phyloP scores from a whole-genome alignment of 768 basidiomycete species.

The Hygrocybe punicea region DNA sequence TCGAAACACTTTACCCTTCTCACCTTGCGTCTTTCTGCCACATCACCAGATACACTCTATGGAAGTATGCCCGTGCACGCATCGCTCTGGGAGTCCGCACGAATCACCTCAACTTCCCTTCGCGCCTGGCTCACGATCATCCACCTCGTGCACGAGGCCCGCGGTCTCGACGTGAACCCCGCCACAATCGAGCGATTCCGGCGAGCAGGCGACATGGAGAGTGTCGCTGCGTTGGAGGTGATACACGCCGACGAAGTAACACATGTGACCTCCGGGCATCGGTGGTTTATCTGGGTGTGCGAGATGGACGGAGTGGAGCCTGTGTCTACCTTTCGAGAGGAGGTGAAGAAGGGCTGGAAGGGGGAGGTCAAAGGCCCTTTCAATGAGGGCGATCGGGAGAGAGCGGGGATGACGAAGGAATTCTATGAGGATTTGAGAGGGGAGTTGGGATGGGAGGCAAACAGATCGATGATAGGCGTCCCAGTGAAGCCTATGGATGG shows the following conservation, averaged over 20 bases:
- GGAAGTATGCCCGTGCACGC: slow-evolving; percentile 74
- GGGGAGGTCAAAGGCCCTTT: slow-evolving; percentile 82
- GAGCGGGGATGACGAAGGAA: slow-evolving; percentile 65
- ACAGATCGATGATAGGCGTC: no score
- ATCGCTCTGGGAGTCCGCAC: slow-evolving; percentile 75
- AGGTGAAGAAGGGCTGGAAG: slow-evolving; percentile 65
- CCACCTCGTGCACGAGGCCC: slow-evolving; percentile 80
- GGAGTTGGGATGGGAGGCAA: no score
- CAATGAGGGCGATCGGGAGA: slow-evolving; percentile 67
- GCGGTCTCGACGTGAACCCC: slow-evolving; percentile 83
- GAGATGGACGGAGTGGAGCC: slow-evolving; percentile 49
- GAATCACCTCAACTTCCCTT: slow-evolving; percentile 61
- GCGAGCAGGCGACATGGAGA: slow-evolving; percentile 62
- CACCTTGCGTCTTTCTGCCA: slow-evolving; percentile 54
- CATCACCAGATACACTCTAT: slow-evolving; percentile 65
- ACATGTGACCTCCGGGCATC: slow-evolving; percentile 77
- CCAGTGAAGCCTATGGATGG: no score
- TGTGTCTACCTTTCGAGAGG: slow-evolving; percentile 61
- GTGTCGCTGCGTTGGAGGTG: slow-evolving; percentile 64
- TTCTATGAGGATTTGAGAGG: slow-evolving; percentile 74
- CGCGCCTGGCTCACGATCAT: slow-evolving; percentile 76
- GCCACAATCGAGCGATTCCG: slow-evolving; percentile 71
- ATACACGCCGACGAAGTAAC: slow-evolving; percentile 81
- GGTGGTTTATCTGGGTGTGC: slow-evolving; percentile 82
- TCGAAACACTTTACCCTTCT: slow-evolving; percentile 78